phyloP scores from a whole-genome alignment of 768 basidiomycete species.

The Fomitopsis serialis region DNA sequence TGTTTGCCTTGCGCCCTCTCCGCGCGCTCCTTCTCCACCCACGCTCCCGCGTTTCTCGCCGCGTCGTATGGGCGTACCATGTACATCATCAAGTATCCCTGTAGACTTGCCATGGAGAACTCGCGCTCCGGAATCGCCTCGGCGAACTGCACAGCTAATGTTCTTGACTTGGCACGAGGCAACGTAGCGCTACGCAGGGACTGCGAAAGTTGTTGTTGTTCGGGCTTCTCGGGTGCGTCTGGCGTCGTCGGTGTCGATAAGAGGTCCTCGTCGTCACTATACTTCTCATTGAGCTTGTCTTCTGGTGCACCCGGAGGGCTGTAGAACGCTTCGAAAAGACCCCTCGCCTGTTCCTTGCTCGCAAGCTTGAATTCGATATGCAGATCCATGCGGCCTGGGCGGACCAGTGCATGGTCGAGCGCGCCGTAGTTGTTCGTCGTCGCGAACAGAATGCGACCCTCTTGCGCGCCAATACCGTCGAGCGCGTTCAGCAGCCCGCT shows the following conservation, averaged over 20 bases:
- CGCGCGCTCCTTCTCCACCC: conserved; percentile 7
- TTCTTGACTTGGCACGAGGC: conserved; percentile 30
- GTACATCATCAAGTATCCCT: conserved; percentile 67
- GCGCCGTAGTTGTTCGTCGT: conserved; percentile 70
- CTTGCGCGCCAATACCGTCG: conserved; percentile 74
- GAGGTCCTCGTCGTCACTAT: neutral
- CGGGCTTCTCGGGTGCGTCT: neutral
- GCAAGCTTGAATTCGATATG: conserved; percentile 74
- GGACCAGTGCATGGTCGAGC: conserved; percentile 69
- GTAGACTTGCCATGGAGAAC: conserved; percentile 36
- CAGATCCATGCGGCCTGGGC: conserved; percentile 78
- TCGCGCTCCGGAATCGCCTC: conserved; percentile 36
- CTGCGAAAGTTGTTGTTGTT: neutral
- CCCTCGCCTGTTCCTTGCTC: conserved; percentile 58
- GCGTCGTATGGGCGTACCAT: conserved; percentile 57
- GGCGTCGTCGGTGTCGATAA: neutral
- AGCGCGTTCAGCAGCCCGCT: conserved; percentile 74
- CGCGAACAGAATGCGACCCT: conserved; percentile 75
- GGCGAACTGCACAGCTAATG: conserved; percentile 53
- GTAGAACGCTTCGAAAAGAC: conserved; percentile 68
- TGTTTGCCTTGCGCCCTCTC: neutral
- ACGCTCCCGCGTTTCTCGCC: conserved; percentile 10
- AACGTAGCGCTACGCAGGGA: conserved; percentile 18
- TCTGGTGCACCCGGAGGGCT: conserved; percentile 28
- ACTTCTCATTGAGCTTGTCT: neutral